Evolutionary conservation across 345 rosid species (phyloP).

Genomic region (Citrus sp.): DNA sequence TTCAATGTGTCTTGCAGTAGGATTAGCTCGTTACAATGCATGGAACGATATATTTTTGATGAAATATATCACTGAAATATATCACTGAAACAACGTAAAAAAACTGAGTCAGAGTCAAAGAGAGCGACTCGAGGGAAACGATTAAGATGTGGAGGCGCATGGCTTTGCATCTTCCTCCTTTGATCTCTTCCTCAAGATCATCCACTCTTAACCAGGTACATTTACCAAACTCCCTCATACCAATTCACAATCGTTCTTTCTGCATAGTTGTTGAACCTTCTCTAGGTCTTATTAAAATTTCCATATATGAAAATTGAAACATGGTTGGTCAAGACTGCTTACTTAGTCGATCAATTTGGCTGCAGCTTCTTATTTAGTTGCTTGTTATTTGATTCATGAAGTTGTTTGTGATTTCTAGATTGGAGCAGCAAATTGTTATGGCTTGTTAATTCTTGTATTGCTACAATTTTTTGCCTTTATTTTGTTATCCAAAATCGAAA

Average conservation of each 20-base stretch:
- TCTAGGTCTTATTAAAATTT: background rate
- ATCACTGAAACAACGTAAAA: background rate
- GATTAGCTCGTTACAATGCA: background rate
- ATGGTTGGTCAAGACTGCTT: background rate
- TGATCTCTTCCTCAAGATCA: conserved; percentile 43
- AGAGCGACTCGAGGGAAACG: conserved; percentile 17
- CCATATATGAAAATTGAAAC: background rate
- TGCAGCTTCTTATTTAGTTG: background rate
- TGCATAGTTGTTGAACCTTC: background rate
- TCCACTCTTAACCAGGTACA: conserved; percentile 43
- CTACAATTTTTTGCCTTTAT: conserved; percentile 2
- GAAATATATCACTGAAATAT: conserved; percentile 28
- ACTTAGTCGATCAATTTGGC: background rate
- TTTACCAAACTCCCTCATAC: background rate
- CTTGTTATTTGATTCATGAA: too few relatives aligned
- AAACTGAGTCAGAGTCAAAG: background rate
- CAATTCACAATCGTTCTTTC: background rate
- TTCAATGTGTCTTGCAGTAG: background rate
- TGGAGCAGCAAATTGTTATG: background rate
- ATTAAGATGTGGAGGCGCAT: conserved; percentile 70
- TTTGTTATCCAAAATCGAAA: background rate
- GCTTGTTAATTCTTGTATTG: background rate
- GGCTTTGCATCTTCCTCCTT: conserved; percentile 49
- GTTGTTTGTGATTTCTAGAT: background rate
- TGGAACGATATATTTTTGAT: conserved; percentile 29